These are phyloP conservation scores for Colletotrichum nymphaeae DNA, from an alignment of 2,329 filamentous ascomycete genomes.

Conservation along the genomic window DNA sequence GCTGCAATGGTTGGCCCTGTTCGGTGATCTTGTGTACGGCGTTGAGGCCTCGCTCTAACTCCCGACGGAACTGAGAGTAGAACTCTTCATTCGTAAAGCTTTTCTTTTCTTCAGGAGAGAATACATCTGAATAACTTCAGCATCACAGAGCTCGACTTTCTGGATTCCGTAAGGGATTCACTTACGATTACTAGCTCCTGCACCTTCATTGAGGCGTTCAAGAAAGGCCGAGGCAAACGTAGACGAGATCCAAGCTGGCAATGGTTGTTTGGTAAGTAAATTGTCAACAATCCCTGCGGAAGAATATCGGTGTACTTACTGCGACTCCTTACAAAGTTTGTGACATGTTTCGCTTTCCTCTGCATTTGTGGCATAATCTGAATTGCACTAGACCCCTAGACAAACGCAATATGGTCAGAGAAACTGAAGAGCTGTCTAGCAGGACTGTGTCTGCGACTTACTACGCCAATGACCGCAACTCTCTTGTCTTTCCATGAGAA, in stretches of 20 bases:
- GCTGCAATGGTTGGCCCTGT: background rate
- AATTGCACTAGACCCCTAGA: constrained; percentile 60
- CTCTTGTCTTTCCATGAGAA: constrained; percentile 46
- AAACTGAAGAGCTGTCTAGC: background rate
- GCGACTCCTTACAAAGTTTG: background rate
- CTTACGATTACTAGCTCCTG: background rate
- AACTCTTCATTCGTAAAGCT: background rate
- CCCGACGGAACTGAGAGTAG: background rate
- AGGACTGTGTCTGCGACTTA: background rate
- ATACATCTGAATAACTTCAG: background rate
- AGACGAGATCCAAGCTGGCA: background rate
- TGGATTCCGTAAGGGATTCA: accelerated
- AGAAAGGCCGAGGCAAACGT: background rate
- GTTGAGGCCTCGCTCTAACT: background rate
- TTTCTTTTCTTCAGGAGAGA: background rate
- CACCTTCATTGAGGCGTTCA: background rate
- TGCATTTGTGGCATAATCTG: constrained; percentile 61
- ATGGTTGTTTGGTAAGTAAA: background rate
- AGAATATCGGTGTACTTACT: background rate
- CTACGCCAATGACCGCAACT: constrained; percentile 60
- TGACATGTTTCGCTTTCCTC: constrained; percentile 14
- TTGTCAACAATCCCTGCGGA: too few relatives aligned
- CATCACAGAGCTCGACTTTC: background rate
- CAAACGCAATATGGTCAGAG: background rate
- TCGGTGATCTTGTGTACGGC: background rate